Base-by-base conservation (phyloP, 768 basidiomycete species). In the Macrocybe gigantea region DNA sequence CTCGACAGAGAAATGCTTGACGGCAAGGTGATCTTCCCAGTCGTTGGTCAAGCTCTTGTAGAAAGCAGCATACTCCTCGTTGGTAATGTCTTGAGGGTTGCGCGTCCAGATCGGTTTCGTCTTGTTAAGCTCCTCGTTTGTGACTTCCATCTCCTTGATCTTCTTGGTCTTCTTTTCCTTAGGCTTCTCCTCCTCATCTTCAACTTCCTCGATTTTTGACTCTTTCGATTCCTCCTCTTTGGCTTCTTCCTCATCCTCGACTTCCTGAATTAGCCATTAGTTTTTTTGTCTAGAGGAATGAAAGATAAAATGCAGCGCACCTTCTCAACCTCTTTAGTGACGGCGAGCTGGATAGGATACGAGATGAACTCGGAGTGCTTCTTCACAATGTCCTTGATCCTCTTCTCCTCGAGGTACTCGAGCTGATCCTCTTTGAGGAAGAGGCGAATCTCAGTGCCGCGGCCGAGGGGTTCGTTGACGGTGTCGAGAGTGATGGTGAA, bases 301-400 rank as follows among this genome's bases (percentile, higher is more conserved):
- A 43, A 6, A 44, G n/a, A 36, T 38, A n/a, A 39, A 37, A 44
- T 29, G 31, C 14, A 15, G 65, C 79, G 13, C 52, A 92, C 95
- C 88, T 94, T 97, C 78, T 99, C 96, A 45, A 94, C 90, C 76
- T 98, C 96, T 82, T 99, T 99, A 63, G 91, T 92, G 51, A 97
- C 94, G 43, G 92, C 92, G 54, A 99, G 82, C 66, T 98, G 94
- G 64, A 98, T 99, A 55, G 96, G 96, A 75, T 98, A 98, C 31
- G 94, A 97, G 72, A 98, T 99, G 78, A 98, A 98, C 74, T 99
- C 95, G 62, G 95, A 98, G 80, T 99, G 95, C 79, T 98, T 98
- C 82, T 99, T 98, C 66, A 99, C 95, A 58, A 95, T 91, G 58
- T 98, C 96, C 80, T 94, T 95, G 80, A 98, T 90, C 70, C 85